A percentile compares a stretch with the other conserved stretches of the same genome.
Conservation (phyloP, 441 rosid species). For the Corymbia citriodora region DNA sequence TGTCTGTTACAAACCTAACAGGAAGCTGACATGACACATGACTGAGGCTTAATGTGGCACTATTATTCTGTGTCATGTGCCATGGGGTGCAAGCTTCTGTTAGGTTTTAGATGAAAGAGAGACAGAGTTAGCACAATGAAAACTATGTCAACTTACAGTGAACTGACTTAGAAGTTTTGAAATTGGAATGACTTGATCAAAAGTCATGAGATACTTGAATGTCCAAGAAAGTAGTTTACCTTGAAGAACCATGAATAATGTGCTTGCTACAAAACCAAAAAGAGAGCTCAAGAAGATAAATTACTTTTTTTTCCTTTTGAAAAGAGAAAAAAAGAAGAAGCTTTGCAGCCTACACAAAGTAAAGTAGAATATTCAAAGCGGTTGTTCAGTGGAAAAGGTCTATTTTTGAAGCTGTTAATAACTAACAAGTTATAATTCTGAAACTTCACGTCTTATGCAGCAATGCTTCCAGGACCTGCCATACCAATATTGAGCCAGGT, state of each 20-base stretch:
- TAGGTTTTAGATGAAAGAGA: neutral
- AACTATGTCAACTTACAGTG: neutral
- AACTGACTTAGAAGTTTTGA: neutral
- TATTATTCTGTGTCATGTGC: neutral
- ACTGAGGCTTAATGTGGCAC: neutral
- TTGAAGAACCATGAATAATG: neutral
- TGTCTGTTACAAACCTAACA: neutral
- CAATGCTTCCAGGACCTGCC: slow-evolving; percentile 91
- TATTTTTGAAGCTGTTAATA: neutral
- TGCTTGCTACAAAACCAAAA: neutral
- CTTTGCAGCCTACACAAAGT: neutral
- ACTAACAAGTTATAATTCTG: neutral
- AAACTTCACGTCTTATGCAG: slow-evolving; percentile 30
- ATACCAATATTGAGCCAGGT: slow-evolving; percentile 86
- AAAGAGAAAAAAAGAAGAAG: neutral
- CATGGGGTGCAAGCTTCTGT: neutral
- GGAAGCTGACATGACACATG: neutral
- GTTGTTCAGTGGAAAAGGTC: neutral
- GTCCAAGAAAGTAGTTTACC: neutral
- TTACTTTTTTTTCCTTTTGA: neutral
- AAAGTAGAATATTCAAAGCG: neutral
- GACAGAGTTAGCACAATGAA: neutral
- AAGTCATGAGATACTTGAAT: neutral
- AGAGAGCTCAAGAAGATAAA: neutral
- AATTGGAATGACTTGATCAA: neutral